Percentiles rank a stretch among this genome's conserved stretches.
phyloP scores from a whole-genome alignment of 1,284 basidiomycete species.

The Sutorius eximius region DNA sequence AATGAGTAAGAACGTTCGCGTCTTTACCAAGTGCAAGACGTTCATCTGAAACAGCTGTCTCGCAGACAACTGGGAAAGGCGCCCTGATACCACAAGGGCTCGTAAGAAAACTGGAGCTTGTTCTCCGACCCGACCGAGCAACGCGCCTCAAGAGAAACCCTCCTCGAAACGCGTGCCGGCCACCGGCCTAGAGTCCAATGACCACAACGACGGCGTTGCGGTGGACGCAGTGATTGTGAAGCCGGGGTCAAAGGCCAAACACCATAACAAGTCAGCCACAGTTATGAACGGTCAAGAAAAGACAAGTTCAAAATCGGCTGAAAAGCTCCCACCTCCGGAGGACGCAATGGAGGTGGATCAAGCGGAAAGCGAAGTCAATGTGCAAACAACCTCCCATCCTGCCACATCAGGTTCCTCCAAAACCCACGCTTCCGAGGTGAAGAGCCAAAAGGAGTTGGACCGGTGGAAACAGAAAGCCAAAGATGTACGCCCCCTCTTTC shows the following conservation, averaged over 20 bases:
- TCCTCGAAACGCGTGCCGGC: slow-evolving; percentile 16
- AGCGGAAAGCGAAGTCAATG: slow-evolving; percentile 7
- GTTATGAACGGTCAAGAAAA: slow-evolving; percentile 16
- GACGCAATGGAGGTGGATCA: slow-evolving; percentile 22
- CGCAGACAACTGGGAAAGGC: slow-evolving; percentile 26
- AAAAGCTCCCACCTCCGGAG: slow-evolving; percentile 8
- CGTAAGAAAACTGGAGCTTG: slow-evolving; percentile 21
- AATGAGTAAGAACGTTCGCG: slow-evolving; percentile 26
- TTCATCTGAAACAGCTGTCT: slow-evolving; percentile 28
- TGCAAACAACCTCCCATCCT: slow-evolving; percentile 1
- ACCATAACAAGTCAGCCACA: slow-evolving; percentile 15
- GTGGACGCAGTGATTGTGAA: slow-evolving; percentile 5
- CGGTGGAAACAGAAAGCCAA: slow-evolving; percentile 33
- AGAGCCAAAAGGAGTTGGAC: slow-evolving; percentile 28
- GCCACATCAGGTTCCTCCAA: slow-evolving; percentile 13
- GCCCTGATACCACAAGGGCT: slow-evolving; percentile 10
- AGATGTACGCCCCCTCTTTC: slow-evolving; percentile 20
- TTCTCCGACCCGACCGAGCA: slow-evolving; percentile 18
- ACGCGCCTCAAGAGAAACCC: slow-evolving; percentile 17
- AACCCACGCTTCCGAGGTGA: slow-evolving; percentile 10
- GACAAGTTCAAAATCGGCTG: slow-evolving; percentile 11
- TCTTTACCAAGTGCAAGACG: slow-evolving; percentile 3
- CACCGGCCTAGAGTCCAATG: not conserved
- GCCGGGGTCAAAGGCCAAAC: slow-evolving; percentile 18
- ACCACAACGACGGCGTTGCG: not conserved